Evolutionary conservation across 768 basidiomycete genomes (phyloP).

Genomic region (Cyclocybe aegerita): DNA sequence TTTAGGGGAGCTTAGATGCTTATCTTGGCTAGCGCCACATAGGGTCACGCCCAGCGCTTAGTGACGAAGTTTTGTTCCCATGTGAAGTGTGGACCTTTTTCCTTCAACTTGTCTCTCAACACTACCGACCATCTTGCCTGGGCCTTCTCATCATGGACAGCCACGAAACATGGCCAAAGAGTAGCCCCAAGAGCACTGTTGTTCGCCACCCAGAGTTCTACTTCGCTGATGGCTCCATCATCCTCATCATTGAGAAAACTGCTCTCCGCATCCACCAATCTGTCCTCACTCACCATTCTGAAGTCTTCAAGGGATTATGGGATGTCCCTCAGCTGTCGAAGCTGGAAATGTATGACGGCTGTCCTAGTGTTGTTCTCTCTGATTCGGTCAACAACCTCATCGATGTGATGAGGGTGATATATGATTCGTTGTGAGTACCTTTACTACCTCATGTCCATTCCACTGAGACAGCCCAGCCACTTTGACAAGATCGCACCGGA

Average conservation of each 20-base stretch:
- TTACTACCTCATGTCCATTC: background rate
- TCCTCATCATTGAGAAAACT: slow-evolving; percentile 30
- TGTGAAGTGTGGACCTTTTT: no score
- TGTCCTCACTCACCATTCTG: slow-evolving; percentile 37
- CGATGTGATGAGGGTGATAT: slow-evolving; percentile 34
- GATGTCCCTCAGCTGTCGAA: slow-evolving; percentile 34
- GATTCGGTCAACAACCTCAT: slow-evolving; percentile 35
- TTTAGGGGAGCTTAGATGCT: no score
- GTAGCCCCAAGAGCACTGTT: slow-evolving; percentile 1
- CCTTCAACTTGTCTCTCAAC: no score
- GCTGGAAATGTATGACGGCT: slow-evolving; percentile 33
- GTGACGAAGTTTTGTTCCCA: no score
- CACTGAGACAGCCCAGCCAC: slow-evolving; percentile 24
- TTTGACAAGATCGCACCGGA: slow-evolving; percentile 36
- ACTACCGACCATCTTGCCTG: no score
- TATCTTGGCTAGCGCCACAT: no score
- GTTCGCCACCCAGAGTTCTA: slow-evolving; percentile 32
- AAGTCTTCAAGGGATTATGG: slow-evolving; percentile 39
- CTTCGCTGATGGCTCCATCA: slow-evolving; percentile 39
- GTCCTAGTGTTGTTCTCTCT: slow-evolving; percentile 30
- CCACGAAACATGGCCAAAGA: background rate
- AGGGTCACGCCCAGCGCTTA: no score
- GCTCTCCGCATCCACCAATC: slow-evolving; percentile 38
- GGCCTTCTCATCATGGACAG: no score
- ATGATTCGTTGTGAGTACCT: slow-evolving; percentile 35